These are phyloP conservation scores for Colletotrichum acutatum DNA, from an alignment of 2,329 filamentous ascomycete genomes.

Conservation along the genomic window DNA sequence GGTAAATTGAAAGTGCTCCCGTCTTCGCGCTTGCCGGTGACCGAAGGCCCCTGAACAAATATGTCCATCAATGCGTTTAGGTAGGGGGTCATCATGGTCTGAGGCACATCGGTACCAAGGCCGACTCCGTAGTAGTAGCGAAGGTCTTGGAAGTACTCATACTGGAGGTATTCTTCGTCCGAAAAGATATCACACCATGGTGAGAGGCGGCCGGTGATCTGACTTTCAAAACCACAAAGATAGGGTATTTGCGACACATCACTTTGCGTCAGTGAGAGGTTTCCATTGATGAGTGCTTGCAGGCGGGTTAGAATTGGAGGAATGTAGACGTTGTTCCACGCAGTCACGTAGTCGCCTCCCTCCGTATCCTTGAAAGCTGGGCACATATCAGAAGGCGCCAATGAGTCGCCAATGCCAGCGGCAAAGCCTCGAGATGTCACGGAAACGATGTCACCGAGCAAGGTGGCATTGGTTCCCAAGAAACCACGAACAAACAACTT, in stretches of 20 bases:
- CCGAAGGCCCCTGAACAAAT: slow-evolving; percentile 62
- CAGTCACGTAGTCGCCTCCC: slow-evolving; percentile 56
- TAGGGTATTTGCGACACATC: slow-evolving; percentile 72
- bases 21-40: slow-evolving; percentile 57
- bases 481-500: slow-evolving; percentile 71
- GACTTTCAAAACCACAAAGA: slow-evolving; percentile 77
- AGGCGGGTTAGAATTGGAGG: slow-evolving; percentile 65
- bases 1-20: slow-evolving; percentile 62
- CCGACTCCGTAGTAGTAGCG: slow-evolving; percentile 76
- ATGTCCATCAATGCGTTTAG: slow-evolving; percentile 63
- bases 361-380: slow-evolving; percentile 66
- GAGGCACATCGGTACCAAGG: slow-evolving; percentile 63
- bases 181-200: slow-evolving; percentile 73
- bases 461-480: slow-evolving; percentile 64
- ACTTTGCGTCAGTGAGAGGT: slow-evolving; percentile 62
- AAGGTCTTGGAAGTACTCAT: slow-evolving; percentile 76
- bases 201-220: slow-evolving; percentile 70
- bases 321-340: slow-evolving; percentile 63
- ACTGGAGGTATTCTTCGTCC: slow-evolving; percentile 69
- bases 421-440: slow-evolving; percentile 66
- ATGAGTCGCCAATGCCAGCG: slow-evolving; percentile 67
- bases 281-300: slow-evolving; percentile 62
- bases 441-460: slow-evolving; percentile 65
- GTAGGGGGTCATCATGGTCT: slow-evolving; percentile 71
- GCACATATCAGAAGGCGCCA: slow-evolving; percentile 72